These are phyloP conservation scores for Corynespora cassiicola DNA, from an alignment of 2,329 filamentous ascomycete genomes.

Conservation along the genomic window DNA sequence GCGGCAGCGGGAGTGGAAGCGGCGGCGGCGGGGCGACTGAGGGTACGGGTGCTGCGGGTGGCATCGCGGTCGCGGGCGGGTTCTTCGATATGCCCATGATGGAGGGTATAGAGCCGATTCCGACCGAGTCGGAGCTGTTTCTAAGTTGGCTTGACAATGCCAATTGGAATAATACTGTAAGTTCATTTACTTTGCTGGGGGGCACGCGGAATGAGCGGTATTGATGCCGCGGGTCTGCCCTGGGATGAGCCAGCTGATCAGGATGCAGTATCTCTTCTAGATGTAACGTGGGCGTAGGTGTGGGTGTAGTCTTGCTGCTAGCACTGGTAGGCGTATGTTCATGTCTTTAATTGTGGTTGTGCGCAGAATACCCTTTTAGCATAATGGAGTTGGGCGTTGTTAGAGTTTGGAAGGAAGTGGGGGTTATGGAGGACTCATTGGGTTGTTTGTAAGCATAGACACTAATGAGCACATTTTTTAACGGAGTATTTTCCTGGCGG, in stretches of 20 bases:
- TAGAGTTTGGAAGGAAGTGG: slow-evolving; percentile 1
- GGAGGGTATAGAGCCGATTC: slow-evolving; percentile 45
- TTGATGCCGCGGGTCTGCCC: no score
- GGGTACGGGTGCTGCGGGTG: slow-evolving; percentile 9
- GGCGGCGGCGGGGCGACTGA: slow-evolving; percentile 13
- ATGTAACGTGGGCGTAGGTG: no score
- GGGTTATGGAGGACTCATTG: no score
- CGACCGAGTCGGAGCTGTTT: slow-evolving; percentile 42
- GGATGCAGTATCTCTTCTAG: slow-evolving; percentile 15
- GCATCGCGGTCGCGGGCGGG: slow-evolving; percentile 25
- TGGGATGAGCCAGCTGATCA: slow-evolving; percentile 1
- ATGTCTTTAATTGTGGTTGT: slow-evolving; percentile 2
- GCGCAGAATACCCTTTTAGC: not conserved
- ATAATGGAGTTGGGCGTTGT: not conserved
- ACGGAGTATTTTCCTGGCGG: no score
- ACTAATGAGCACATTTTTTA: no score
- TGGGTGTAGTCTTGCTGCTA: not conserved
- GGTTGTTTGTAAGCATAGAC: no score
- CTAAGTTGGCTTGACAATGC: slow-evolving; percentile 45
- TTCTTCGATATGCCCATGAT: slow-evolving; percentile 44
- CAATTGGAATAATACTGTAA: slow-evolving; percentile 42
- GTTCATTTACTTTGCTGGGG: slow-evolving; percentile 1
- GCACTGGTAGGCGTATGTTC: not conserved
- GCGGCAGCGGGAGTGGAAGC: no score
- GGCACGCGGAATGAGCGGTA: no score